Evolutionary conservation across 169 alveolate genomes (phyloP), one percentile per base, ranked within the genome.

Genomic region (Toxoplasma gondii): DNA sequence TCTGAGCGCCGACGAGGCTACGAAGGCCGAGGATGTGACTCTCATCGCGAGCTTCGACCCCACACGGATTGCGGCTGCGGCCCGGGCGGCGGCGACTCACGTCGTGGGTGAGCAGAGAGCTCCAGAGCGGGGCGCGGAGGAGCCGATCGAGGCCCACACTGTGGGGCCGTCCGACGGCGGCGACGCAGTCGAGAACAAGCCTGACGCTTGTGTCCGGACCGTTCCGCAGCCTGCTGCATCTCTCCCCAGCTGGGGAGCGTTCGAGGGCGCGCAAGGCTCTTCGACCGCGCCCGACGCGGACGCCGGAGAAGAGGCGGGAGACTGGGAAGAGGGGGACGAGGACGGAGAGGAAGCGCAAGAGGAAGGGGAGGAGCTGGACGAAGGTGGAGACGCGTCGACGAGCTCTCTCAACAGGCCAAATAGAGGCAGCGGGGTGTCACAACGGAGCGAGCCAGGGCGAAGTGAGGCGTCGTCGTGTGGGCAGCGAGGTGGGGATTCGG

Each of bases 1-100:
- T 29, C 54, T 41, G 78, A 41, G 44, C 91, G 24, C 4, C 64
- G 36, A 64, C 91, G 39, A 31, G 10, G 70, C 41, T 9, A 17
- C 12, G 86, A 78, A 38, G 39, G 67, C 41, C 19, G 90, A 82
- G 39, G 90, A 82, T 36, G 67, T 36, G 67, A 16, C 69, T 1
- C 90, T 82, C 39, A 29, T 82, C 12, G 90, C 90, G 90, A 41
- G 41, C 34, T 36, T 82, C 69, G 90, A 82, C 36, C 44, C 64
- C 1, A 31, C 43, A 1, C 38, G 1, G 31, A 12, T 36, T 9
- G 17, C 41, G 5, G 90, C 90, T 9, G 90, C 90, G 39, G 90
- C 90, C 10, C 90, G 67, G n/a, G 90, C 53, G 34, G 90, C 90
- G 4, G 90, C 64, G 1, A 49, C 36, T 41, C 67, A 44, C 38